These are phyloP conservation scores for Chrysophaeum taylorii DNA, from an alignment of 352 stramenopile species.

Conservation along the genomic window DNA sequence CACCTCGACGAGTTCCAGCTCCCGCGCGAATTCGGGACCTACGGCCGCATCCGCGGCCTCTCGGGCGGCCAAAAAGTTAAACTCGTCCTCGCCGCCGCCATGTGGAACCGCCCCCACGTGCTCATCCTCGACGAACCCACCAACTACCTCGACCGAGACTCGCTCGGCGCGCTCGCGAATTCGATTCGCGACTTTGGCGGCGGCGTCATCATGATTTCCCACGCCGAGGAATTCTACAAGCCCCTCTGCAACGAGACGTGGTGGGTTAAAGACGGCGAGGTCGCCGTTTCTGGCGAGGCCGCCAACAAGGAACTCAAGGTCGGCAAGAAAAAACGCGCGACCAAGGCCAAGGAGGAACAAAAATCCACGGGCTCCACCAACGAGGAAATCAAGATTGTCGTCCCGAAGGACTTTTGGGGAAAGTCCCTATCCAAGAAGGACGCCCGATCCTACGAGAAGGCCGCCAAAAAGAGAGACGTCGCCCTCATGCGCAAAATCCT, in stretches of 20 bases:
- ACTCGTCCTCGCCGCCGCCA: slow-evolving; percentile 79
- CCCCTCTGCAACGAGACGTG: slow-evolving; percentile 84
- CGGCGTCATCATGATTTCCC: slow-evolving; percentile 90
- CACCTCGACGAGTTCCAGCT: slow-evolving; percentile 92
- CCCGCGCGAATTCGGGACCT: slow-evolving; percentile 83
- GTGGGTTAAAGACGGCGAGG: slow-evolving; percentile 72
- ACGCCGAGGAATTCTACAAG: slow-evolving; percentile 91
- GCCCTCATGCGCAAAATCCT: slow-evolving; percentile 52
- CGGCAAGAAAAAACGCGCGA: slow-evolving; percentile 53
- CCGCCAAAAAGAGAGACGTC: slow-evolving; percentile 55
- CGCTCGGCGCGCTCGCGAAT: slow-evolving; percentile 75
- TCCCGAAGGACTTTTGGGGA: slow-evolving; percentile 54
- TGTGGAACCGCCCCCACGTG: slow-evolving; percentile 89
- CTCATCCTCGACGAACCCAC: slow-evolving; percentile 87
- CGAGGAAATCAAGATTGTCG: slow-evolving; percentile 1
- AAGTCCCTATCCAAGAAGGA: slow-evolving; percentile 56
- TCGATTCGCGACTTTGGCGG: slow-evolving; percentile 87
- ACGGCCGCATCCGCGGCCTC: slow-evolving; percentile 87
- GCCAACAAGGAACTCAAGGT: slow-evolving; percentile 54
- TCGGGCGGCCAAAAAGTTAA: slow-evolving; percentile 93
- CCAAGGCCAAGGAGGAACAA: slow-evolving; percentile 44
- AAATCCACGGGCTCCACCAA: slow-evolving; percentile 8
- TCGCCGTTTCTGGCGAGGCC: slow-evolving; percentile 63
- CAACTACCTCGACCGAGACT: slow-evolving; percentile 89
- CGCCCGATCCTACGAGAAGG: slow-evolving; percentile 48